phyloP scores from a whole-genome alignment of 2,329 filamentous ascomycete genomes.

The Tolypocladium inflatum region DNA sequence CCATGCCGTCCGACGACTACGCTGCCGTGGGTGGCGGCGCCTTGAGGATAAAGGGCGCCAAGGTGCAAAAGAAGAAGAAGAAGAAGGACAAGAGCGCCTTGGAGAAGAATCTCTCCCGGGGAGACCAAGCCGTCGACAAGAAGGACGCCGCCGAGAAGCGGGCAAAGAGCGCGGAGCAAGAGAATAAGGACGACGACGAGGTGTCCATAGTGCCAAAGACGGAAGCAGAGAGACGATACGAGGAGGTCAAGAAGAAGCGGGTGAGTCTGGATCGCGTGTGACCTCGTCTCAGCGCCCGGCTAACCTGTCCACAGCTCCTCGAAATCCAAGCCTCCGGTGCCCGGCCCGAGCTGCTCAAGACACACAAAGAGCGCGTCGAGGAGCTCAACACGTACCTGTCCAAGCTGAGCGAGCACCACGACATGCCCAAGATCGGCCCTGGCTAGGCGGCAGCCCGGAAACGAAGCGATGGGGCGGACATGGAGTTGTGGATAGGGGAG shows the following conservation, averaged over 20 bases:
- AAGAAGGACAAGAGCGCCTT: constrained; percentile 38
- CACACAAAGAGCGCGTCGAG: constrained; percentile 93
- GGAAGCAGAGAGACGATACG: constrained; percentile 70
- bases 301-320: constrained; percentile 51
- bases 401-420: constrained; percentile 89
- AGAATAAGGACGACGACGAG: constrained; percentile 21
- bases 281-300: neutral
- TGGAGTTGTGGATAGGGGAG: constrained; percentile 6
- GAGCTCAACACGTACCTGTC: constrained; percentile 92
- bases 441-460: constrained; percentile 28
- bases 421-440: constrained; percentile 70
- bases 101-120: constrained; percentile 34
- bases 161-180: constrained; percentile 16
- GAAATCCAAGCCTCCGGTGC: constrained; percentile 54
- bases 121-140: constrained; percentile 9
- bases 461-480: neutral
- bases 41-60: constrained; percentile 76
- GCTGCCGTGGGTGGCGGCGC: constrained; percentile 56
- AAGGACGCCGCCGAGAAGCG: constrained; percentile 14
- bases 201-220: constrained; percentile 52
- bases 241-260: constrained; percentile 73
- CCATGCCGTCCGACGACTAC: constrained; percentile 71
- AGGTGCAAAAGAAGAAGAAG: constrained; percentile 58
- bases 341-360: constrained; percentile 76
- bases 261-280: constrained; percentile 36